Conservation (phyloP, 2,329 filamentous ascomycete species). For the Hypocrella siamensis region DNA sequence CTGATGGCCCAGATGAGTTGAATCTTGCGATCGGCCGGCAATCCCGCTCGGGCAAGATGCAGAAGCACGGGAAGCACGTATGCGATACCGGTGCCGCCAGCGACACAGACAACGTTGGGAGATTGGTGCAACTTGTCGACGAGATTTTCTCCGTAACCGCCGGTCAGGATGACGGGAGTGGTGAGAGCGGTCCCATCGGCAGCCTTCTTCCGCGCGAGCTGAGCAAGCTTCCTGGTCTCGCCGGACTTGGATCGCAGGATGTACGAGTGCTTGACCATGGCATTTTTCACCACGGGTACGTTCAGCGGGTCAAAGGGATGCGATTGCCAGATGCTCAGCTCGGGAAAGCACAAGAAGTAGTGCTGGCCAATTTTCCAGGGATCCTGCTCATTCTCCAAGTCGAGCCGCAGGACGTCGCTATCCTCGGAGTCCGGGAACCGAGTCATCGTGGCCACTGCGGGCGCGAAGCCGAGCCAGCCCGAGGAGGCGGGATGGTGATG, state of each 20-base stretch:
- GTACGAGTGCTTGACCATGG: slow-evolving; percentile 34
- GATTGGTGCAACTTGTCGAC: slow-evolving; percentile 22
- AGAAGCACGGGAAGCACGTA: slow-evolving; percentile 22
- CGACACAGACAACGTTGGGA: slow-evolving; percentile 23
- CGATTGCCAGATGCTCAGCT: slow-evolving; percentile 53
- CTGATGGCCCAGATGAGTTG: slow-evolving; percentile 53
- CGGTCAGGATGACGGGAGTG: slow-evolving; percentile 43
- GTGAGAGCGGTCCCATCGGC: slow-evolving; percentile 13
- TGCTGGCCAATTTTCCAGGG: slow-evolving; percentile 54
- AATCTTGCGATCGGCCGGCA: slow-evolving; percentile 30
- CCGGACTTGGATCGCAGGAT: slow-evolving; percentile 42
- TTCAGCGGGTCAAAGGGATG: slow-evolving; percentile 55
- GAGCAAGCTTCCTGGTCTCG: slow-evolving; percentile 40
- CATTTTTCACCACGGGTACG: slow-evolving; percentile 25
- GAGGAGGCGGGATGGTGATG: slow-evolving; percentile 37
- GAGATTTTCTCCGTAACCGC: slow-evolving; percentile 44
- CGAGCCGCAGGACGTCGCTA: slow-evolving; percentile 48
- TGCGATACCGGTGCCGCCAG: slow-evolving; percentile 23
- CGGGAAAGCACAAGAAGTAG: slow-evolving; percentile 54
- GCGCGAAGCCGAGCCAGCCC: slow-evolving; percentile 33
- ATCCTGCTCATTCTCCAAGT: slow-evolving; percentile 45
- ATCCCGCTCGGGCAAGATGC: slow-evolving; percentile 19
- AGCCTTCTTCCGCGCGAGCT: slow-evolving; percentile 23
- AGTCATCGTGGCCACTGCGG: slow-evolving; percentile 27
- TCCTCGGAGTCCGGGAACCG: slow-evolving; percentile 38